Base-by-base conservation (phyloP, 1,139 yeast genomes). In the Zygoascus sp. region DNA sequence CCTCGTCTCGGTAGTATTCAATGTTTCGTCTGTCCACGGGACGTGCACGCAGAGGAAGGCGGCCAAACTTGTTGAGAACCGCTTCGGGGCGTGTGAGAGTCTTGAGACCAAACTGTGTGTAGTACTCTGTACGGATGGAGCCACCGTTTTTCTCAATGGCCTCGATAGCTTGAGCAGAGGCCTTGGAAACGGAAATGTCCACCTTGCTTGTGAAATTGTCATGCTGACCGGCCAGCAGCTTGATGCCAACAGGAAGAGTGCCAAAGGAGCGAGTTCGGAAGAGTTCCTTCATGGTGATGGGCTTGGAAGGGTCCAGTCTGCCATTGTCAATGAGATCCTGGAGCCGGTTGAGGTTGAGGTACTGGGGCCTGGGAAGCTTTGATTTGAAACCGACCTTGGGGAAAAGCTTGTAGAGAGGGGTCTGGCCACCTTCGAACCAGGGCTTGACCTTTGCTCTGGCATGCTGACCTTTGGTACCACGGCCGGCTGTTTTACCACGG, bases 391-490 rank as follows among this genome's bases (percentile, higher is more conserved):
- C 98, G 51, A 83, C 75, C 64, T 92, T 90, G 46, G 97, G 97
- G 66, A 89, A 88, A 52, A 89, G 71, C 65, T 85, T 85, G 62
- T 81, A 85, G 59, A 83, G 83, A 20, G 97, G 97, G 1, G 98
- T 92, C 66, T 92, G 99, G 62, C 98, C 98, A 78, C 99, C 99
- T 73, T 92, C 98, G 65, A 90, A 87, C 92, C 95, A 88, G 53
- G 84, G 79, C 50, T 90, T 92, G 19, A 90, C 94, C 46, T 82
- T 79, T 32, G 92, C 87, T 69, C 97, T 80, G 11, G 97, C 97
- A 70, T 90, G 90, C 66, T 92, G 98, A 79, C 99, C 99, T 70
- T 90, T 94, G 63, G 88, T 96, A 73, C 99, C 99, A 65, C 98
- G 79, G 44, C 96, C 96, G 2, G 97, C 81, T 1, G 97, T 92